Evolutionary conservation across 371 early-diverging fungal species (phyloP).

Genomic region (Neoconidiobolus thromboides): DNA sequence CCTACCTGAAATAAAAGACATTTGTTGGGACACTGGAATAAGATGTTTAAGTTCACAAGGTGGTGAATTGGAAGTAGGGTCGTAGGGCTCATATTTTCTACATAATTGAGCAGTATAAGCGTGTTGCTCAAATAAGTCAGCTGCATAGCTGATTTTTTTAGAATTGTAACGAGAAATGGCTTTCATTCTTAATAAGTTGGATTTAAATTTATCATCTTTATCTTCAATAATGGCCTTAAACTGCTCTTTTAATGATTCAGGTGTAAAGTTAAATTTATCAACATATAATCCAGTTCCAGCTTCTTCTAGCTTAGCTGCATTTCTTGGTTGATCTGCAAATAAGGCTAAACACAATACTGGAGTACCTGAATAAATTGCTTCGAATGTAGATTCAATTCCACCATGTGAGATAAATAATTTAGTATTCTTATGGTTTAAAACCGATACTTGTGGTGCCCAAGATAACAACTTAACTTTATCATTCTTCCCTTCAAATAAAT

Average conservation of each 20-base stretch:
- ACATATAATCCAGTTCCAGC: not conserved
- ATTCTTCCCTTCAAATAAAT: no score
- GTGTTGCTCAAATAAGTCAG: not conserved
- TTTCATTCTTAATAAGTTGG: not conserved
- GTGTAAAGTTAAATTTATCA: not conserved
- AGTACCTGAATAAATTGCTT: no score
- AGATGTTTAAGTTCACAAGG: slow-evolving; percentile 3
- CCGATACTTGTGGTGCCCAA: no score
- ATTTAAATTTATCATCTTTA: not conserved
- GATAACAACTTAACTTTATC: no score
- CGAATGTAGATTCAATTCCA: no score
- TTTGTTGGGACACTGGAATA: not conserved
- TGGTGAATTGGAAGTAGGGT: not conserved
- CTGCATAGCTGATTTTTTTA: not conserved
- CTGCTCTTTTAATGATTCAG: not conserved
- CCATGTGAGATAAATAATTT: no score
- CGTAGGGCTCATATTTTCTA: not conserved
- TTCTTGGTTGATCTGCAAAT: not conserved
- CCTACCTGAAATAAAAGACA: not conserved
- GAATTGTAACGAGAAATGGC: not conserved
- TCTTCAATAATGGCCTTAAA: not conserved
- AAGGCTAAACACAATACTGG: no score
- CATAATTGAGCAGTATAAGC: not conserved
- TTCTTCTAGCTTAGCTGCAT: not conserved
- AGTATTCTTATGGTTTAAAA: no score